Evolutionary conservation across 2,329 filamentous ascomycete genomes (phyloP).

Genomic region (Biscogniauxia marginata): DNA sequence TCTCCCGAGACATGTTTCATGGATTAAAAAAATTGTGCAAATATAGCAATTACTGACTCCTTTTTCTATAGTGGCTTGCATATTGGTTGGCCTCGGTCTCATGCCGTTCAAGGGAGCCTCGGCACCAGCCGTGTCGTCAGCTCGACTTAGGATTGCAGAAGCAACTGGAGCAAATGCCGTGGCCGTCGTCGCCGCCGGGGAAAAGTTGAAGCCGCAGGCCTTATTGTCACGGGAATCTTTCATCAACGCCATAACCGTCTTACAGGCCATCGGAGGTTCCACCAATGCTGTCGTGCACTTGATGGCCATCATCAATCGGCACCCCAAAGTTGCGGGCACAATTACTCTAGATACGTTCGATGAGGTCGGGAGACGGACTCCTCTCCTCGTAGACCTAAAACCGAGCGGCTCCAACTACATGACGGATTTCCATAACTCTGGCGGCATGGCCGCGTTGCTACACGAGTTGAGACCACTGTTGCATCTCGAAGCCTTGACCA

Average conservation of each 20-base stretch:
- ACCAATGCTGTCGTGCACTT: slow-evolving; percentile 85
- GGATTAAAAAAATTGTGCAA: no score
- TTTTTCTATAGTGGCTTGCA: no score
- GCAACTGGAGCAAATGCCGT: slow-evolving; percentile 70
- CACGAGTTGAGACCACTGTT: slow-evolving; percentile 75
- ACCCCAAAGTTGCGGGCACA: slow-evolving; percentile 59
- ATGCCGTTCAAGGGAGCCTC: slow-evolving; percentile 75
- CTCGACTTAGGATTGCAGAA: slow-evolving; percentile 78
- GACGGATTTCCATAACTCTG: slow-evolving; percentile 86
- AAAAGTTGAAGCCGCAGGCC: slow-evolving; percentile 66
- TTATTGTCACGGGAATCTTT: slow-evolving; percentile 74
- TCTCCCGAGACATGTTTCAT: no score
- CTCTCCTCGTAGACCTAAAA: slow-evolving; percentile 81
- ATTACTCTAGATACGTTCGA: slow-evolving; percentile 79
- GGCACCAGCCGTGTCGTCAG: slow-evolving; percentile 73
- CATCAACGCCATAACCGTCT: slow-evolving; percentile 81
- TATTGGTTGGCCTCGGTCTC: slow-evolving; percentile 79
- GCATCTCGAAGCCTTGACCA: slow-evolving; percentile 72
- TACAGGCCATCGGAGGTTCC: slow-evolving; percentile 81
- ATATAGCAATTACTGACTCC: no score
- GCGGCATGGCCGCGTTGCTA: slow-evolving; percentile 79
- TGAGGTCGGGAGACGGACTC: slow-evolving; percentile 72
- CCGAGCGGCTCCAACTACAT: slow-evolving; percentile 85
- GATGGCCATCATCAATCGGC: slow-evolving; percentile 78
- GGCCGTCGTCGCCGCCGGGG: slow-evolving; percentile 59